Percentiles rank a stretch among this genome's conserved stretches.
These are phyloP conservation scores for Nicotiana benthamiana DNA, from an alignment of 257 asterid genomes.

Conservation along the genomic window DNA sequence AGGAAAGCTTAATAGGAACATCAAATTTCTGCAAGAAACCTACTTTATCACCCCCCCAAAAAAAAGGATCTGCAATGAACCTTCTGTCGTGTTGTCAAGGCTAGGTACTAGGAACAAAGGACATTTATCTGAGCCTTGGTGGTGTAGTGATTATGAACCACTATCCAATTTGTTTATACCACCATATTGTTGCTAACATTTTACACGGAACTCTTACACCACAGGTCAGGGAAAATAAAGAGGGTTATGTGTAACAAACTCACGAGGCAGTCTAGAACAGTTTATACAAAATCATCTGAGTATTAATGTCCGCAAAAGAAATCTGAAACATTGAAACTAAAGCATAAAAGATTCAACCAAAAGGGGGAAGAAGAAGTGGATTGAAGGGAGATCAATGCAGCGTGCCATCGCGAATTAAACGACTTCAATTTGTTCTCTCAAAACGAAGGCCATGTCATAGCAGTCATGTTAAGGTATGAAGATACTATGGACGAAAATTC, in stretches of 20 bases:
- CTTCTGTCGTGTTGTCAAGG: background rate
- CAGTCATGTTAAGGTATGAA: background rate
- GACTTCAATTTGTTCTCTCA: background rate
- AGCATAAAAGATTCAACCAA: background rate
- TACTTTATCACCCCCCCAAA: background rate
- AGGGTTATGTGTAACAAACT: background rate
- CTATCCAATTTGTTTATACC: background rate
- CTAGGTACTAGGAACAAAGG: background rate
- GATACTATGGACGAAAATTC: background rate
- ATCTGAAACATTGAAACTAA: background rate
- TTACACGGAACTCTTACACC: background rate
- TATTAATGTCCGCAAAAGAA: background rate
- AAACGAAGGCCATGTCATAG: no score
- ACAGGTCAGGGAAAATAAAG: background rate
- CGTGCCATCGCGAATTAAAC: background rate
- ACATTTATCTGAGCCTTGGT: background rate
- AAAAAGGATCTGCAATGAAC: background rate
- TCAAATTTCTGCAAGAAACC: background rate
- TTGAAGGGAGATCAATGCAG: background rate
- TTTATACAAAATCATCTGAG: background rate
- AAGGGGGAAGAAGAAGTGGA: background rate
- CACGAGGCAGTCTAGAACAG: background rate
- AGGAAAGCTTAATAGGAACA: background rate
- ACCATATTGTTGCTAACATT: background rate
- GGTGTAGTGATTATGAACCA: background rate